Percentiles rank a stretch among this genome's conserved stretches.
These are phyloP conservation scores for Ganoderma sp. DNA, from an alignment of 1,284 basidiomycete genomes.

Conservation along the genomic window DNA sequence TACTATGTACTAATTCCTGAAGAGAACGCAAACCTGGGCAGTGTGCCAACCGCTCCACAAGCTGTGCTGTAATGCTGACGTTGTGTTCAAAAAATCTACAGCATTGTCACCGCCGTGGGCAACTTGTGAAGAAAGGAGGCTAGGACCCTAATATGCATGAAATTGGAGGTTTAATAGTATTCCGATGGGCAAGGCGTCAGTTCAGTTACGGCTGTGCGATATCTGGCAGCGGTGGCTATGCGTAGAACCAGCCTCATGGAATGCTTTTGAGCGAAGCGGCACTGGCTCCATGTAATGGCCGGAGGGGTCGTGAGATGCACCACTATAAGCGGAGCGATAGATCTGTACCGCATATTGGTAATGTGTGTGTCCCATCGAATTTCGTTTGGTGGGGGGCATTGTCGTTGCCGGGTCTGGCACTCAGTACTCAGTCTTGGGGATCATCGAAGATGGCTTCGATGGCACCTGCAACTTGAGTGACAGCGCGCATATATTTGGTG, in stretches of 20 bases:
- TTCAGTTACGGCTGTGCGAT: not conserved
- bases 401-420: not conserved
- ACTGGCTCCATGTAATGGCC: not conserved
- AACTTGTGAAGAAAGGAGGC: not conserved
- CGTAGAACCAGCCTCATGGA: not conserved
- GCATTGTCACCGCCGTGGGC: not conserved
- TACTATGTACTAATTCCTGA: not conserved
- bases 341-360: not conserved
- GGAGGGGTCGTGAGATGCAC: not conserved
- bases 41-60: not conserved
- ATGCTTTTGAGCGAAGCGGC: not conserved
- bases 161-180: not conserved
- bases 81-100: not conserved
- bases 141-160: not conserved
- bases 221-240: not conserved
- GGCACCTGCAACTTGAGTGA: not conserved
- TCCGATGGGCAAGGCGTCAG: not conserved
- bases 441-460: conserved; percentile 4
- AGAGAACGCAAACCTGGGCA: not conserved
- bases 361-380: not conserved
- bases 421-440: not conserved
- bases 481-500: conserved; percentile 6
- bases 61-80: not conserved
- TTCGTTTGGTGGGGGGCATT: not conserved
- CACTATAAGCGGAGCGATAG: not conserved